Evolutionary conservation across 441 rosid genomes (phyloP).

Genomic region (Populus hybrid): DNA sequence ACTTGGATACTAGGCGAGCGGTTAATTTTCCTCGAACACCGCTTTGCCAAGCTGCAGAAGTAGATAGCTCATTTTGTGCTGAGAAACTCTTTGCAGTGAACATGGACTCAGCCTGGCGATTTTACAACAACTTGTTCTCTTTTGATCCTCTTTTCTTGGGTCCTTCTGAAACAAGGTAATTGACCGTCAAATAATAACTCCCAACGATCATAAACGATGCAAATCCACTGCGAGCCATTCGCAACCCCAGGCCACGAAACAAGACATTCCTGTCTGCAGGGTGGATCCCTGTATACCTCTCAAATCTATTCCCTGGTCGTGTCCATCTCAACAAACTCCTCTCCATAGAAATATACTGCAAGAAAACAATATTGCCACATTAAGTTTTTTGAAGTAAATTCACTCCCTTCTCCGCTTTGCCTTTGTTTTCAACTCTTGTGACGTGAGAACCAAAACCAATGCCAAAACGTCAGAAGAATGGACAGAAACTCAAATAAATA

Average conservation of each 20-base stretch:
- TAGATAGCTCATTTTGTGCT: background rate
- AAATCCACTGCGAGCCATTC: conserved; percentile 73
- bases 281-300: conserved; percentile 80
- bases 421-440: background rate
- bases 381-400: background rate
- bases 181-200: conserved; percentile 52
- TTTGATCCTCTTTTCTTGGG: background rate
- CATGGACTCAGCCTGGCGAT: background rate
- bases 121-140: background rate
- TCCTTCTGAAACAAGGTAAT: conserved; percentile 18
- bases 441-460: background rate
- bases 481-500: background rate
- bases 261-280: conserved; percentile 71
- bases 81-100: background rate
- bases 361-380: background rate
- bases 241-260: conserved; percentile 58
- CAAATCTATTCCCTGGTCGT: conserved; percentile 72
- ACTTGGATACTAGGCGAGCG: background rate
- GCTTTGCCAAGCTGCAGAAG: background rate
- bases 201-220: conserved; percentile 65
- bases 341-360: conserved; percentile 70
- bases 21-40: background rate
- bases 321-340: conserved; percentile 73
- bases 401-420: background rate
- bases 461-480: background rate